Evolutionary conservation across 1,139 yeast species (phyloP).

Genomic region (Pichia sp.): DNA sequence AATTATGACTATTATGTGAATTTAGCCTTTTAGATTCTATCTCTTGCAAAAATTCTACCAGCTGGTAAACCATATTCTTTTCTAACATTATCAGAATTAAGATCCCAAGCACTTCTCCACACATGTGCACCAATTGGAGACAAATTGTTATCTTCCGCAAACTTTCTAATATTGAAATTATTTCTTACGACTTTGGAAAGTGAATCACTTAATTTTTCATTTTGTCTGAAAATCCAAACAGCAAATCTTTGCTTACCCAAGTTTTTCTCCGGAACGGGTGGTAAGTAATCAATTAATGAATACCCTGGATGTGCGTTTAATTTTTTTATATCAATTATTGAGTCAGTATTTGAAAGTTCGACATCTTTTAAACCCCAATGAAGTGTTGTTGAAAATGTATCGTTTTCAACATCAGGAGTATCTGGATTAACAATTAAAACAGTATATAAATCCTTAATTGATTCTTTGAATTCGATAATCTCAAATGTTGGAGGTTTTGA

Average conservation of each 20-base stretch:
- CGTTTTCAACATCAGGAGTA: constrained; percentile 66
- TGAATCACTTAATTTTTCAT: constrained; percentile 19
- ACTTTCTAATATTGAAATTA: constrained; percentile 64
- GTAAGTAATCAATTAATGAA: constrained; percentile 58
- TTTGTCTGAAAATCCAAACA: constrained; percentile 87
- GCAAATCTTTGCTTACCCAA: constrained; percentile 75
- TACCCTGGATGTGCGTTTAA: constrained; percentile 35
- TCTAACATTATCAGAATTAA: constrained; percentile 63
- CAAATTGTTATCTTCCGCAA: constrained; percentile 49
- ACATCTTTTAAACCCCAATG: constrained; percentile 78
- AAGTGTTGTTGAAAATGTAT: constrained; percentile 64
- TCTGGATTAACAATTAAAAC: constrained; percentile 86
- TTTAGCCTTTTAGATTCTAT: constrained; percentile 32
- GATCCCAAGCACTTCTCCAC: constrained; percentile 84
- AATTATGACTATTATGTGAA: background rate
- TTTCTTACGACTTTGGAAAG: constrained; percentile 32
- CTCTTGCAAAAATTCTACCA: constrained; percentile 70
- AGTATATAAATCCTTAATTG: constrained; percentile 54
- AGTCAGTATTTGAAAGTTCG: constrained; percentile 51
- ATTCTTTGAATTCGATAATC: constrained; percentile 65
- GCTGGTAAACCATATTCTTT: constrained; percentile 60
- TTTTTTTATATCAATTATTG: constrained; percentile 49
- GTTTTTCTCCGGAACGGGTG: constrained; percentile 89
- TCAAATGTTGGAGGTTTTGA: constrained; percentile 66
- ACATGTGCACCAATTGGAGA: constrained; percentile 84